Conservation (phyloP, 208 protist genomes). For the Perkinsela sp. region DNA sequence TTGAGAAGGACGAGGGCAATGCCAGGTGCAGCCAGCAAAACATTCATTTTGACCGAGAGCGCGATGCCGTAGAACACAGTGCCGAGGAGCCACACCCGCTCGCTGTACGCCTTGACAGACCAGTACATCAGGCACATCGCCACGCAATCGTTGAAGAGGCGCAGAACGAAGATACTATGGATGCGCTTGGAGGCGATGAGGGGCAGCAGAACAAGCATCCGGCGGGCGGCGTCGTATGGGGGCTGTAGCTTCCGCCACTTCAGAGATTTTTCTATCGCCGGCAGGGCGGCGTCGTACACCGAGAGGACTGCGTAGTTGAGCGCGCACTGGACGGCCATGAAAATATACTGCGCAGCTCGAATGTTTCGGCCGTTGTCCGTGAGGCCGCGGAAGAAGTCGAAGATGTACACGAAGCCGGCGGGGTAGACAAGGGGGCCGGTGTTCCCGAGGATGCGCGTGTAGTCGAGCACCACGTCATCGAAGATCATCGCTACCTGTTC, state of each 20-base stretch:
- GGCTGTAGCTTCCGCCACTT: conserved; percentile 6
- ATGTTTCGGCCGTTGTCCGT: conserved; percentile 32
- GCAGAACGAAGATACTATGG: conserved; percentile 45
- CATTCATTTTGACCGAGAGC: conserved; percentile 83
- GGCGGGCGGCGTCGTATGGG: conserved; percentile 11
- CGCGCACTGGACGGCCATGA: conserved; percentile 24
- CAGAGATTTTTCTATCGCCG: not conserved
- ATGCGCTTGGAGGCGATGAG: conserved; percentile 35
- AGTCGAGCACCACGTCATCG: conserved; percentile 32
- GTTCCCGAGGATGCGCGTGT: conserved; percentile 25
- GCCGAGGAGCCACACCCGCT: conserved; percentile 18
- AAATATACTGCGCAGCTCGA: conserved; percentile 29
- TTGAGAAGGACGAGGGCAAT: conserved; percentile 27
- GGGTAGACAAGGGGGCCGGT: conserved; percentile 67
- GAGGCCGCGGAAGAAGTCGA: conserved; percentile 28
- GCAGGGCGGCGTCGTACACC: not conserved
- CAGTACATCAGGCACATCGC: conserved; percentile 41
- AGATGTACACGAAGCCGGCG: conserved; percentile 57
- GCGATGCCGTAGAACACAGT: conserved; percentile 35
- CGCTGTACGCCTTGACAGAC: conserved; percentile 11
- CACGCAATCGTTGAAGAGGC: conserved; percentile 63
- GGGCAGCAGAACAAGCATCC: conserved; percentile 11
- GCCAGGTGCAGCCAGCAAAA: conserved; percentile 64
- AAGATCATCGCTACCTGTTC: conserved; percentile 29
- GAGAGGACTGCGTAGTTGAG: conserved; percentile 11